Percentiles rank a stretch among this genome's conserved stretches.
Conservation (phyloP, 1,284 basidiomycete species). For the Cryptococcus sp. region DNA sequence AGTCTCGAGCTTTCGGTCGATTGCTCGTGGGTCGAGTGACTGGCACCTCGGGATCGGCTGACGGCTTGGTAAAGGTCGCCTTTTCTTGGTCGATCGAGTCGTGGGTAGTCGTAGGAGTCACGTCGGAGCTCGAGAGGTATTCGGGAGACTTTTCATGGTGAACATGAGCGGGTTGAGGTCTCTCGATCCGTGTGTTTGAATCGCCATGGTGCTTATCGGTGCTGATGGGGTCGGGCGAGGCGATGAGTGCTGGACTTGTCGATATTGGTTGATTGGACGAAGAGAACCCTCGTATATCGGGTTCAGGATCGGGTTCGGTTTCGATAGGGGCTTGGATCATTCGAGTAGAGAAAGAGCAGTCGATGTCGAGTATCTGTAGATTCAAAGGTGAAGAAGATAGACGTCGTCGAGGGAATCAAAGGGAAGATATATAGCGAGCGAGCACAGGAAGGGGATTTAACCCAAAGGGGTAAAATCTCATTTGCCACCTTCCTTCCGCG, state of each 20-base stretch:
- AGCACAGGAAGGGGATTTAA: no score
- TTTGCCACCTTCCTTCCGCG: no score
- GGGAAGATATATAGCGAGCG: no score
- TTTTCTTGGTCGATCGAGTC: neutral
- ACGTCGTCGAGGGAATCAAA: no score
- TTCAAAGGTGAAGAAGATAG: no score
- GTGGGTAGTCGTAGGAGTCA: neutral
- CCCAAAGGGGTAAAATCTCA: no score
- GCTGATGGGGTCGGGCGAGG: neutral
- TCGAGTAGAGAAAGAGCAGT: no score
- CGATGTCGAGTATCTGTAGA: no score
- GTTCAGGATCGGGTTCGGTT: constrained; percentile 22
- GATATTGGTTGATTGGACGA: constrained; percentile 6
- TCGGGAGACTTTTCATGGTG: constrained; percentile 1
- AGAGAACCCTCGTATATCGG: constrained; percentile 25
- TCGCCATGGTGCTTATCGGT: constrained; percentile 1
- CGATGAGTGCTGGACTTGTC: neutral
- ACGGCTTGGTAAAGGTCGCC: neutral
- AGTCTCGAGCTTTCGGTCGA: constrained; percentile 7
- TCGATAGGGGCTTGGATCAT: constrained; percentile 17
- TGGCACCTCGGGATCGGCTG: neutral
- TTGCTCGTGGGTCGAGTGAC: constrained; percentile 3
- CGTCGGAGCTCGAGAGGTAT: neutral
- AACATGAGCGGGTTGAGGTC: neutral
- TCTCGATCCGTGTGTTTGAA: constrained; percentile 6